Percentiles rank a stretch among this genome's conserved stretches.
These are phyloP conservation scores for Leishmania martiniquensis DNA, from an alignment of 208 protist species.

Conservation along the genomic window DNA sequence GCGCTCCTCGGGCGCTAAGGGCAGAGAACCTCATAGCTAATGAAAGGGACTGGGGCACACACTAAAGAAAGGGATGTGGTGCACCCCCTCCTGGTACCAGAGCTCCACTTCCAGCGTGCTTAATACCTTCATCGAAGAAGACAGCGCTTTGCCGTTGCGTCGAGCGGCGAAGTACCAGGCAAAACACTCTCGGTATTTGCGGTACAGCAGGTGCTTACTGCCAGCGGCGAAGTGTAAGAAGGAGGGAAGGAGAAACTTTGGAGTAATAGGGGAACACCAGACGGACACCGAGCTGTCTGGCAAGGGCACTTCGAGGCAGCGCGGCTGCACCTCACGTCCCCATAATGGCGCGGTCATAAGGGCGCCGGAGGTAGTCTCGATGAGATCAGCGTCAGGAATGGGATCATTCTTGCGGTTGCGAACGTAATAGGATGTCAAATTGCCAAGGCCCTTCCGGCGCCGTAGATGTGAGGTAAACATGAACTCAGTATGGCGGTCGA, in stretches of 20 bases:
- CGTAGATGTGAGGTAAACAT: conserved; percentile 13
- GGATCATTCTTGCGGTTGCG: neutral
- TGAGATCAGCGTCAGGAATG: neutral
- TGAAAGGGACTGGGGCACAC: conserved; percentile 3
- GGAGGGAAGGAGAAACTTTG: neutral
- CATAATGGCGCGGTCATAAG: neutral
- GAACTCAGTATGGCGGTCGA: conserved; percentile 28
- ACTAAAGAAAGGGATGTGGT: neutral
- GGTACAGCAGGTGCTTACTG: neutral
- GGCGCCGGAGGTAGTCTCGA: neutral
- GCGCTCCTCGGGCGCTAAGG: no score
- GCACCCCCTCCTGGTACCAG: neutral
- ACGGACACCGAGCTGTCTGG: neutral
- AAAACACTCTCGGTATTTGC: neutral
- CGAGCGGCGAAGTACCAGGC: conserved; percentile 7
- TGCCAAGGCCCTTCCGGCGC: neutral
- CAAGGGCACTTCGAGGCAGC: neutral
- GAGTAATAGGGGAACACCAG: neutral
- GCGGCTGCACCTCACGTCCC: neutral
- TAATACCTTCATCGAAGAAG: neutral
- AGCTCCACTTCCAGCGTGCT: neutral
- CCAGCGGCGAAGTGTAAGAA: conserved; percentile 11
- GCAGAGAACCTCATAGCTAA: neutral
- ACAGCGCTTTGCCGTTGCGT: neutral
- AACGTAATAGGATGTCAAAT: neutral